These are phyloP conservation scores for Carex arenaria DNA, from an alignment of 202 grass and related monocot species.

Conservation along the genomic window DNA sequence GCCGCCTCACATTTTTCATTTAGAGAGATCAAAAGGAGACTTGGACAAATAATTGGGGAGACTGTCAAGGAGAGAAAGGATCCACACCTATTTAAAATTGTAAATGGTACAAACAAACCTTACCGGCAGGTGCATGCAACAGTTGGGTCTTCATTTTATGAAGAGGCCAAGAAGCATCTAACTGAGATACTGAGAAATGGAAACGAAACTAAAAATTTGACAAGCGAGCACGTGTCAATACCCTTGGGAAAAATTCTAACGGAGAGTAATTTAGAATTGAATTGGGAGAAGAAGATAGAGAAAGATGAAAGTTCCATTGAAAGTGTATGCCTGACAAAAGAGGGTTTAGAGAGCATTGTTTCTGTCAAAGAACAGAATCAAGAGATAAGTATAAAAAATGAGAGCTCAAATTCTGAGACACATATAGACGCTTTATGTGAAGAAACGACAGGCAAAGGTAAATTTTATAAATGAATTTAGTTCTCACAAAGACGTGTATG, in stretches of 20 bases:
- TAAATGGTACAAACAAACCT: constrained; percentile 27
- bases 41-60: constrained; percentile 56
- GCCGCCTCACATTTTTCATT: constrained; percentile 74
- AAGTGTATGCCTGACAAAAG: constrained; percentile 16
- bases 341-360: constrained; percentile 21
- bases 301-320: constrained; percentile 35
- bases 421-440: constrained; percentile 21
- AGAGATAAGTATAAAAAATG: constrained; percentile 2
- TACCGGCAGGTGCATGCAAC: constrained; percentile 14
- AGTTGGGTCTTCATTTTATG: constrained; percentile 55
- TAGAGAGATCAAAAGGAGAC: constrained; percentile 71
- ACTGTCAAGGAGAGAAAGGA: constrained; percentile 55
- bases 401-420: not conserved
- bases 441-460: constrained; percentile 54
- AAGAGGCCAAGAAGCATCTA: constrained; percentile 82
- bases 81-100: constrained; percentile 35
- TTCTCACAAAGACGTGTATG: not conserved
- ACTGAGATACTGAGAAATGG: constrained; percentile 56
- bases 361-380: constrained; percentile 14
- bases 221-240: constrained; percentile 37
- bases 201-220: constrained; percentile 22
- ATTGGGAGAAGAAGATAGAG: constrained; percentile 26
- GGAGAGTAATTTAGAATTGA: constrained; percentile 31
- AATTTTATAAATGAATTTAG: constrained; percentile 13
- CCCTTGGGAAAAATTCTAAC: constrained; percentile 63